Base-by-base conservation (phyloP, 345 rosid species). In the Conringia planisiliqua region DNA sequence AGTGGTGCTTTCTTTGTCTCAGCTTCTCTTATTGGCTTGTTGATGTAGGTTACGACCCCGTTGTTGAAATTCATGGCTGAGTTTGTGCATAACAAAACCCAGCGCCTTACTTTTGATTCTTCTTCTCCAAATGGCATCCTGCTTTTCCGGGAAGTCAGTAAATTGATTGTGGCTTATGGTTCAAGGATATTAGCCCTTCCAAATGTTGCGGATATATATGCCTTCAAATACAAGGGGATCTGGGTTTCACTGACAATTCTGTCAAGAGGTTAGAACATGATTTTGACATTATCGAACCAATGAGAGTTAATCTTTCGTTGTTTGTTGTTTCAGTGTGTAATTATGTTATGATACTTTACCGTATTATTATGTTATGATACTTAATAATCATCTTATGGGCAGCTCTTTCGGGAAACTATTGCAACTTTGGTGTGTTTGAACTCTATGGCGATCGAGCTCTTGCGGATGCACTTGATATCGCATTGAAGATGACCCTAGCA, bases 41-140 rank as follows among this genome's bases (percentile, higher is more conserved):
- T 74, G 78, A 63, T 84, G 77, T 88, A 96, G 99, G 98, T 92
- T 67, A 92, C 97, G 24, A 92, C 99, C 42, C 96, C 98, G 16
- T 69, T 92, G 85, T 74, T 96, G 76, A 92, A 96, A 80, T 96
- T 92, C 88, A 88, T 92, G 96, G 91, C 98, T 69, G 99, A 96
- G 85, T 96, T 96, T 73, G 99, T 92, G 63, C 79, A 88, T 78
- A 96, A 96, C 91, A 92, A 96, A 81, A 86, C 97, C 71, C 98
- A 92, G 75, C 94, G 98, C 26, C 80, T 92, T 75, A 88, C 96
- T 61, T 96, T 96, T 82, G 99, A 92, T 79, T 89, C 98, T 6
- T 92, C 98, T 68, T 96, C 99, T 73, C 97, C 98, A 54, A 92
- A 96, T 79, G 99, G 99, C 81, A 92, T 96, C 83, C 97, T 96